Evolutionary conservation across 805 yeast species (phyloP), one percentile per base, ranked within the genome.

Genomic region (Lipomyces oligophaga): DNA sequence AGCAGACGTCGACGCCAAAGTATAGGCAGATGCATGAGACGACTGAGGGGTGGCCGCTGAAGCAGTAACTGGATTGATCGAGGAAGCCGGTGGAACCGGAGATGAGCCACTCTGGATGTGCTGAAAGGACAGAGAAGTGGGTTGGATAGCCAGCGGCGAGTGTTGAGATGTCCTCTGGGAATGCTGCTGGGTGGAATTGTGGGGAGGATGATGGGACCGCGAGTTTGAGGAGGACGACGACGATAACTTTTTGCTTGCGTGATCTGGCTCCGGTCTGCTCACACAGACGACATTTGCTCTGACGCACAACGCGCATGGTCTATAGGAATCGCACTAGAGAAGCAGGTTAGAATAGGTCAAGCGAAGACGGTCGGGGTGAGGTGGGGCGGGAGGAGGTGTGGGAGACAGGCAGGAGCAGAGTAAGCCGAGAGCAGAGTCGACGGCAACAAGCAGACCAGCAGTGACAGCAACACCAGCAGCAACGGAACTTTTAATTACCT

Each of bases 251-350:
- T 20, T 34, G 11, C 32, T 34, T 34, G 31, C 18, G n/a, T 16
- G n/a, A n/a, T n/a, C n/a, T 16, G 36, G 15, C 27, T 48, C 55
- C n/a, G 53, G 52, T 11, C 55, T 33, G 21, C 45, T 38, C 11
- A 50, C 46, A 31, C 55, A 50, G 38, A 24, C 55, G 24, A 50
- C 55, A 34, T 50, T 48, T 8, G 55, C 55, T 24, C 55, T 48
- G 16, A 48, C 55, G 30, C 55, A 50, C 19, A 50, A 53, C 15
- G 55, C 53, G 27, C 55, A 50, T 2, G 55, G 55, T n/a, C 55
- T 48, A 18, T 50, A 50, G 26, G 40, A 21, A 21, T 50, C 55
- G 49, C 55, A 50, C 52, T 50, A 36, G 20, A 19, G 19, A n/a
- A 15, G 19, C 7, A 4, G 16, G 33, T 36, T 21, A 30, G 30